Percentiles rank a stretch among this genome's conserved stretches.
Evolutionary conservation across 2,329 filamentous ascomycete species (phyloP).

Genomic region (Colletotrichum sp.): DNA sequence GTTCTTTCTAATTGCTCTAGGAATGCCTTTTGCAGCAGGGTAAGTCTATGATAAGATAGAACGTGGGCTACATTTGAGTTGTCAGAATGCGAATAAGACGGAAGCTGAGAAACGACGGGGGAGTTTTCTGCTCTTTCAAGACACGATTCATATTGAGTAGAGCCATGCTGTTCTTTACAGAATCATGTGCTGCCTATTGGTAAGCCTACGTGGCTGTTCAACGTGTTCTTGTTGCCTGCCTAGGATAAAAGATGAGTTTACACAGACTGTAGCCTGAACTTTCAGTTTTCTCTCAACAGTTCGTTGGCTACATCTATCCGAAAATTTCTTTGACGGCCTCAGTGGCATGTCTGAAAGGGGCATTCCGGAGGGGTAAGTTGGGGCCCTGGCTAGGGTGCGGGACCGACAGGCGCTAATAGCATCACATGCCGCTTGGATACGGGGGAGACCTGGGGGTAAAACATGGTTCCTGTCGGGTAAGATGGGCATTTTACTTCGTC

Average conservation of each 20-base stretch:
- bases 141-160: not conserved
- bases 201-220: not conserved
- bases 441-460: constrained; percentile 5
- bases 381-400: not conserved
- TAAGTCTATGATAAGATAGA: rapidly evolving
- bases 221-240: not conserved
- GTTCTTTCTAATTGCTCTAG: not conserved
- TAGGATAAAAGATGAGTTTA: not conserved
- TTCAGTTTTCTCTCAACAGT: not conserved
- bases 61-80: not conserved
- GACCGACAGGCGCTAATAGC: not conserved
- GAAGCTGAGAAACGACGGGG: not conserved
- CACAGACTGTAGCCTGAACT: not conserved
- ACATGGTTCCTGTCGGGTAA: not conserved
- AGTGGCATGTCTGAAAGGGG: not conserved
- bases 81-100: not conserved
- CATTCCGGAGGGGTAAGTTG: not conserved
- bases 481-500: not conserved
- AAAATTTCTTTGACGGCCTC: not conserved
- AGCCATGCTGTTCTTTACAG: not conserved
- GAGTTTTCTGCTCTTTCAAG: not conserved
- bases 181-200: not conserved
- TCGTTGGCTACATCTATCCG: not conserved
- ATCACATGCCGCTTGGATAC: constrained; percentile 5
- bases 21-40: too few relatives aligned